Base-by-base conservation (phyloP, 352 stramenopile species). In the Chloridella minuta region DNA sequence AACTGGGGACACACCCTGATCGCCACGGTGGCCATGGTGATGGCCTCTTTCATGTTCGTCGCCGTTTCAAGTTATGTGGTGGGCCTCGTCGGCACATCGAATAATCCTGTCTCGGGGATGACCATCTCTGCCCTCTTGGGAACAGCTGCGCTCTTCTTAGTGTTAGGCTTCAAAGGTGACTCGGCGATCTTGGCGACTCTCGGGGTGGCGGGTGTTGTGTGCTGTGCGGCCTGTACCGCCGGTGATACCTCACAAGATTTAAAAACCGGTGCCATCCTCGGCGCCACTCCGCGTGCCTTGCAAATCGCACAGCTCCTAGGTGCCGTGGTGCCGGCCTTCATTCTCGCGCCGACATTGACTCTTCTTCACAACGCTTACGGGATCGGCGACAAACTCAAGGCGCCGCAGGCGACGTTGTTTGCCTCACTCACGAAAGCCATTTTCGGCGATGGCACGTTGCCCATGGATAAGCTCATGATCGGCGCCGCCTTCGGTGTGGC, bases 201-300 rank as follows among this genome's bases (percentile, higher is more conserved):
- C 30, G 86, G 86, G 16, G 85, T 87, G 27, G 80, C 87, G 80
- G 86, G 86, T 85, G 22, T 21, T 28, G 86, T 85, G 16, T 23
- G 86, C 16, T 80, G 80, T 24, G 86, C 80, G 21, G 86, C 86
- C 21, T 88, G 85, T 30, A 85, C 86, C 25, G 87, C 85, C 10
- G 86, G 86, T 28, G 86, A 87, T 49, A 88, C 86, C 85, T 87
- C 85, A 28, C 86, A 87, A 51, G 86, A 87, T 25, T 85, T 87
- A 40, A 87, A 87, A 85, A n/a, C 23, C 2, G 86, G 86, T 51
- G 28, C 28, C 80, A 23, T 87, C 2, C 28, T 87, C 10, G 86
- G 86, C 80, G 86, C 86, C 21, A 87, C 86, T 24, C 86, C 86
- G 4, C 87, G 86, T 80, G 80, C 52, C 24, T 85, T 87, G 80